Percentiles rank a stretch among this genome's conserved stretches.
Evolutionary conservation across 352 stramenopile species (phyloP).

Genomic region (Paralagenidium karlingii): DNA sequence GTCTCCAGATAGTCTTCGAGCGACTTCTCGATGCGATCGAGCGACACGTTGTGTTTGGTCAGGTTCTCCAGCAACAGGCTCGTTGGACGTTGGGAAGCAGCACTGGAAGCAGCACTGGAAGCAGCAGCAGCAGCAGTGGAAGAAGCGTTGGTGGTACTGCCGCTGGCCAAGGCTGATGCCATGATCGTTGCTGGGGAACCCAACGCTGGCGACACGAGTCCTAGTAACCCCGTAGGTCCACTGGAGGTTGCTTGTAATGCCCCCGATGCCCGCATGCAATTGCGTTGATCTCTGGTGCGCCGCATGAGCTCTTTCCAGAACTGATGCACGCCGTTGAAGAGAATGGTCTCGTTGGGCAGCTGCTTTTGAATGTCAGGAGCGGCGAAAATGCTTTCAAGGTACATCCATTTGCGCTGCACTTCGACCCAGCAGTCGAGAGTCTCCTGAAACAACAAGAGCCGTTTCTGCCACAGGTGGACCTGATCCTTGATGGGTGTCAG

Average conservation of each 20-base stretch:
- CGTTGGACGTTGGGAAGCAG: too few species aligned
- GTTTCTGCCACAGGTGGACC: constrained; percentile 49
- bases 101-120: too few species aligned
- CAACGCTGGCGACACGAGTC: background rate
- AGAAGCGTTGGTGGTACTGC: constrained; percentile 1
- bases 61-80: constrained; percentile 53
- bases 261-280: constrained; percentile 55
- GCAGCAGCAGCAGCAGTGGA: too few species aligned
- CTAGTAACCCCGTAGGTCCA: background rate
- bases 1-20: constrained; percentile 75
- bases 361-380: constrained; percentile 77
- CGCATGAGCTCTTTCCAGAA: constrained; percentile 77
- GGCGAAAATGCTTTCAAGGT: constrained; percentile 74
- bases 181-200: background rate
- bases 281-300: constrained; percentile 36
- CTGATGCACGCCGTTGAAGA: constrained; percentile 49
- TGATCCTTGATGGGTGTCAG: constrained; percentile 64
- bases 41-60: constrained; percentile 48
- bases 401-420: constrained; percentile 69
- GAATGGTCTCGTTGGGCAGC: constrained; percentile 43
- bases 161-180: constrained; percentile 13
- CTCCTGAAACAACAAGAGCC: constrained; percentile 67
- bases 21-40: constrained; percentile 69
- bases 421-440: constrained; percentile 71
- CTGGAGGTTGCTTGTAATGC: constrained; percentile 4